Percentiles rank a stretch among this genome's conserved stretches.
phyloP scores from a whole-genome alignment of 192 early-diverging fungal genomes.

The Backusella australiensis region DNA sequence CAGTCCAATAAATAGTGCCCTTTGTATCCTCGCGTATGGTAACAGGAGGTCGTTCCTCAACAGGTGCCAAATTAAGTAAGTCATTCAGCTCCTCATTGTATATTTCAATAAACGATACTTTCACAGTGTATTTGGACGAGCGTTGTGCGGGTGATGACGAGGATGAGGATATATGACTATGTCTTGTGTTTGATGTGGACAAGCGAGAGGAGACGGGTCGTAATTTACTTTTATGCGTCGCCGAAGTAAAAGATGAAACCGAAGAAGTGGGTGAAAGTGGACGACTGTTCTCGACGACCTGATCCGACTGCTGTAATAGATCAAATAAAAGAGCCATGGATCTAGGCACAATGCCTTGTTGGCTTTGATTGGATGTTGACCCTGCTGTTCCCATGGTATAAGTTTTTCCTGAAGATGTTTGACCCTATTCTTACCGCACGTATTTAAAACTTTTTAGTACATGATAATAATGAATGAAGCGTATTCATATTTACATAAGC shows the following conservation, averaged over 20 bases:
- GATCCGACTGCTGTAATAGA: slow-evolving; percentile 65
- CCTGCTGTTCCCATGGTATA: slow-evolving; percentile 89
- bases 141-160: not conserved
- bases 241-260: slow-evolving; percentile 65
- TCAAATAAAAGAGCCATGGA: slow-evolving; percentile 61
- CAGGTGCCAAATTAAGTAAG: slow-evolving; percentile 63
- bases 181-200: not conserved
- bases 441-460: not conserved
- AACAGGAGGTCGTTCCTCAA: slow-evolving; percentile 56
- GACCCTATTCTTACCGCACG: slow-evolving; percentile 37
- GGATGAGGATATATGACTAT: slow-evolving; percentile 24
- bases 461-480: not conserved
- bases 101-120: slow-evolving; percentile 89
- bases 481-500: slow-evolving; percentile 65
- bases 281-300: slow-evolving; percentile 84
- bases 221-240: slow-evolving; percentile 52
- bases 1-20: slow-evolving; percentile 81
- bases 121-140: slow-evolving; percentile 34
- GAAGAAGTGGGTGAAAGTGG: slow-evolving; percentile 86
- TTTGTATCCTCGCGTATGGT: slow-evolving; percentile 79
- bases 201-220: slow-evolving; percentile 8
- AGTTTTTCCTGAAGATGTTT: slow-evolving; percentile 95
- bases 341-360: slow-evolving; percentile 65
- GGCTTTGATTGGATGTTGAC: slow-evolving; percentile 17
- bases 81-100: slow-evolving; percentile 97